Base-by-base conservation (phyloP, 169 alveolate species). In the Fabrea salina region DNA sequence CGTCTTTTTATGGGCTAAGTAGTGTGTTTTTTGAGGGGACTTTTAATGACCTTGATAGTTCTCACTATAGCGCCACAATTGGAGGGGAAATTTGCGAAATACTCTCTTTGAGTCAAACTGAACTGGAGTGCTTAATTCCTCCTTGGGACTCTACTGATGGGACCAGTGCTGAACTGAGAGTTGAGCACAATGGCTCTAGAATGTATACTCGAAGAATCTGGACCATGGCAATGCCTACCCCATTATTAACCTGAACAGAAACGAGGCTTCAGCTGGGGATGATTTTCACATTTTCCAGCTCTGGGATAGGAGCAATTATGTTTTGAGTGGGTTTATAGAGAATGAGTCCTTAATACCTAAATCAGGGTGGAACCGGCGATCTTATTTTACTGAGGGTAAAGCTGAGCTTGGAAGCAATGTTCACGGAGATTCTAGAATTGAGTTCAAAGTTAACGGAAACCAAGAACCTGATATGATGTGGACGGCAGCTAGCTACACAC, bases 391-490 rank as follows among this genome's bases (percentile, higher is more conserved):
- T n/a, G n/a, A n/a, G n/a, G n/a, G n/a, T n/a, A n/a, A n/a, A n/a
- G 75, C 54, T 7, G 47, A 32, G 25, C 13, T 64, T 5, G 79
- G 79, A 3, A 44, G 49, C 6, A 70, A 70, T 49, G 35, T 43
- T n/a, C 67, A 43, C 19, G 79, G 79, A 16, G 67, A 44, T 25
- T 16, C 11, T 11, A 47, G 37, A 5, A 30, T 50, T 0, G 32
- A 22, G n/a, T 11, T 70, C 49, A 19, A 19, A 44, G 25, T 50
- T 4, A 70, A 41, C 5, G 19, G 50, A 16, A 16, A 27, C 33
- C 32, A 58, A 44, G 27, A 41, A 25, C 67, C 68, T 22, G 70
- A n/a, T 5, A 22, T 43, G 5, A 1, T n/a, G 1, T 33, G 51
- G 43, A 19, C 27, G n/a, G 59, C 54, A 19, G 49, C 27, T 22